Base-by-base conservation (phyloP, 345 rosid genomes). In the Stellera chamaejasme region DNA sequence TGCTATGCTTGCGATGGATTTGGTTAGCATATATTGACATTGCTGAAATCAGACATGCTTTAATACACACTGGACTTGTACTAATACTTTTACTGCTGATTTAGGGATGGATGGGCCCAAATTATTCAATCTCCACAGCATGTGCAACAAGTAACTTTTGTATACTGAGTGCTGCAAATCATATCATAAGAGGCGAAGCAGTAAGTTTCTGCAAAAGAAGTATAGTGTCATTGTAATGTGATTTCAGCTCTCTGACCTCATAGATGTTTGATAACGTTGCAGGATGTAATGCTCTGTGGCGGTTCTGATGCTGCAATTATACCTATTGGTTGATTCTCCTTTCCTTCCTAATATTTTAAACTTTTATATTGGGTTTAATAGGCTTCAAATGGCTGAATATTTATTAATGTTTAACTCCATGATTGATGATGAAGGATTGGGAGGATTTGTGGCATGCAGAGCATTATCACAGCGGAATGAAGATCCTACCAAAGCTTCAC, bases 31-130 rank as follows among this genome's bases (percentile, higher is more conserved):
- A 59, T 55, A 50, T 69, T 63, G 23, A 12, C 48, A 50, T 52
- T 52, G 32, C 19, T 67, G 41, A 55, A 44, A 56, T 57, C 36
- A 55, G 10, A 27, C 32, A 47, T 15, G 26, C 14, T 12, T 6
- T 26, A 25, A 60, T 50, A 48, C 43, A 54, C 32, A 27, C 11
- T 63, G 39, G 15, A 39, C 62, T 64, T 63, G 54, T 8, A 51
- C 14, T 55, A 52, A 69, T 44, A 12, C 62, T 69, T 57, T 51
- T 59, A 63, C 53, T 48, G 66, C 39, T 28, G 11, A 62, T 69
- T 19, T 64, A 91, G 98, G 98, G 98, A 58, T 88, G 96, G 98
- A 92, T 86, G 97, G 98, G 98, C 11, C 95, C 98, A 54, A 92
- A 85, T 75, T 92, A 92, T 73, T 92, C 98, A 23, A 92, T 92